Percentiles rank a stretch among this genome's conserved stretches.
phyloP scores from a whole-genome alignment of 1,284 basidiomycete species.

The Cutaneotrichosporon dermatis region DNA sequence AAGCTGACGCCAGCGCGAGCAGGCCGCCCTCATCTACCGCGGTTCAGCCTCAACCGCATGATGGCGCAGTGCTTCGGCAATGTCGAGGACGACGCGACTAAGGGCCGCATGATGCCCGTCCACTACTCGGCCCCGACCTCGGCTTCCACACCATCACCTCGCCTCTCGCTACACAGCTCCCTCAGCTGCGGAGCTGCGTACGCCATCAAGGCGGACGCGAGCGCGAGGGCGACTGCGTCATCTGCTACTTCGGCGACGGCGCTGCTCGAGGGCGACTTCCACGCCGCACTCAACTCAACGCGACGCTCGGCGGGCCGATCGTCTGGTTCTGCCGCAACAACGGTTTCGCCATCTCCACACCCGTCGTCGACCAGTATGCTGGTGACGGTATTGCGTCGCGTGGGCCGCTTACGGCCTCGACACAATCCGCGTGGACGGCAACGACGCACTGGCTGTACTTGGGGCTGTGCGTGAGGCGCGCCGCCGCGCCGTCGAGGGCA shows the following conservation, averaged over 20 bases:
- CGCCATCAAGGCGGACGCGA: slow-evolving; percentile 72
- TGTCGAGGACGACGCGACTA: slow-evolving; percentile 70
- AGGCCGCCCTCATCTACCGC: slow-evolving; percentile 83
- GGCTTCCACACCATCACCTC: slow-evolving; percentile 94
- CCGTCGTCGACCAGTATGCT: slow-evolving; percentile 79
- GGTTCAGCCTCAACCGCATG: slow-evolving; percentile 67
- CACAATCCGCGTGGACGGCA: slow-evolving; percentile 87
- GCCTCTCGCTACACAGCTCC: slow-evolving; percentile 91
- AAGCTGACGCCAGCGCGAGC: slow-evolving; percentile 63
- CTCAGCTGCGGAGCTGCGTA: slow-evolving; percentile 95
- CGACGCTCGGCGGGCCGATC: slow-evolving; percentile 50
- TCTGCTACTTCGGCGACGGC: slow-evolving; percentile 81
- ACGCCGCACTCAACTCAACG: slow-evolving; percentile 55
- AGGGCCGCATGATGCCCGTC: slow-evolving; percentile 84
- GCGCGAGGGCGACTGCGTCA: slow-evolving; percentile 72
- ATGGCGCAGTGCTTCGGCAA: slow-evolving; percentile 90
- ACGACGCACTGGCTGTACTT: slow-evolving; percentile 83
- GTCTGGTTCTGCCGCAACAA: slow-evolving; percentile 50
- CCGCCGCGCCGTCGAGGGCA: slow-evolving; percentile 67
- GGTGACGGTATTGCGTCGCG: slow-evolving; percentile 91
- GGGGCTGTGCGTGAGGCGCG: slow-evolving; percentile 76
- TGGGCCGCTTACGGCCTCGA: slow-evolving; percentile 93
- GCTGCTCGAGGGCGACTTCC: slow-evolving; percentile 57
- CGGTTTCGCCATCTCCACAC: slow-evolving; percentile 87
- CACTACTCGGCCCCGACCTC: slow-evolving; percentile 78